Evolutionary conservation across 2,329 filamentous ascomycete genomes (phyloP), one percentile per base, ranked within the genome.

Genomic region (Hypoxylon sp.): DNA sequence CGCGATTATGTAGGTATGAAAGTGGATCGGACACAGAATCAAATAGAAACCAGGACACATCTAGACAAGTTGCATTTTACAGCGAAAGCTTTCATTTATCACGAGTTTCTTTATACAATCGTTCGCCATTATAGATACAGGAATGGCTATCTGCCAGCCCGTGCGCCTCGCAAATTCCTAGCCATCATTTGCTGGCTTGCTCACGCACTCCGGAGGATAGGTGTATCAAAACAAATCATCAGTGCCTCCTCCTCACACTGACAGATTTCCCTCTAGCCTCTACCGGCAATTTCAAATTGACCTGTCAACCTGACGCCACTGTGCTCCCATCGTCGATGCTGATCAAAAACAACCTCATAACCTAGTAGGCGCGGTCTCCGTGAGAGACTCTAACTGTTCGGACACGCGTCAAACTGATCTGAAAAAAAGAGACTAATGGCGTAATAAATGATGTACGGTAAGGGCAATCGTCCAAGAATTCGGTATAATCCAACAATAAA

Each of bases 371-470:
- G 56, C 11, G 11, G 55, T 45, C 47, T 54, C 32, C 41, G 53
- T 3, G 25, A 41, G 30, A 29, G 34, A 30, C 19, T 47, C 48
- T 30, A 16, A 25, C 66, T 65, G 62, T 52, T 39, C 39, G 57
- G 30, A 39, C 53, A 65, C 25, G 29, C 61, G 55, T 54, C 32
- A 25, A 61, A 59, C 50, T 56, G 27, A 55, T 55, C 37, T 53
- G 27, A 61, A 62, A 43, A 61, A n/a, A 66, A 45, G 47, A 39
- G 37, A 41, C 16, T n/a, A 54, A 52, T 45, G 25, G 58, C 53
- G 68, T 69, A 73, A 72, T 73, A 74, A 73, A 74, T 69, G 62
- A 19, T 71, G 64, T 72, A 74, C 41, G 54, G 51, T 66, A 62
- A 67, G 46, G 29, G 63, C 32, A 14, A 23, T 63, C 48, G 51